Base-by-base conservation (phyloP, 1,139 yeast genomes). In the Diutina pseudorugosa region DNA sequence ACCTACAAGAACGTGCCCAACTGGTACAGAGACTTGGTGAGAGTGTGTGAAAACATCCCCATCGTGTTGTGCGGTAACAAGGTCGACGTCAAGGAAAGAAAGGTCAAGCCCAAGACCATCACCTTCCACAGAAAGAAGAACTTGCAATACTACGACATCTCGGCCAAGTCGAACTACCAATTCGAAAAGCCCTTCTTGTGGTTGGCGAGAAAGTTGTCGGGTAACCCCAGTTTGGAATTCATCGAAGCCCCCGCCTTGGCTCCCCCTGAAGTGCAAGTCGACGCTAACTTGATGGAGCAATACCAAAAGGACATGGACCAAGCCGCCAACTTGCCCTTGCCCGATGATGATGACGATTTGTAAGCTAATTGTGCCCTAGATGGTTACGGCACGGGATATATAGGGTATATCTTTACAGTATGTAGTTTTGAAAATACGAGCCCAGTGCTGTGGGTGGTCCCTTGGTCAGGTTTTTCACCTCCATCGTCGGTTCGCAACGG, bases 91-190 rank as follows among this genome's bases (percentile, higher is more conserved):
- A 89, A 94, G 82, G 99, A 94, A 80, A 88, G 99, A 77, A 94
- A 94, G 79, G 99, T 94, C 69, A 94, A 94, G 83, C 98, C 98
- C 65, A 93, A 93, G 83, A 89, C 97, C 69, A 93, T 93, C 78
- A 94, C 98, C 65, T 94, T 94, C 96, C 98, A 93, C 88, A 87
- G 98, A 83, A 94, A 94, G 95, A 94, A 94, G 85, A 93, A 94
- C 80, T 83, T 94, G 73, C 99, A 94, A 78, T 94, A 94, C 78
- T 94, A 94, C 77, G 99, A 94, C 74, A 94, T 94, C 70, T 91
- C 98, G 56, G 99, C 99, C 72, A 94, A 94, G 79, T 93, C 98
- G 62, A 94, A 94, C 82, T 94, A 94, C 80, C 94, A 94, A 82
- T 94, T 94, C 67, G 99, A 94, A 79, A 94, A 94, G 81, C 99